Conservation (phyloP, 140 eudicot species). For the Senecio squalidus region DNA sequence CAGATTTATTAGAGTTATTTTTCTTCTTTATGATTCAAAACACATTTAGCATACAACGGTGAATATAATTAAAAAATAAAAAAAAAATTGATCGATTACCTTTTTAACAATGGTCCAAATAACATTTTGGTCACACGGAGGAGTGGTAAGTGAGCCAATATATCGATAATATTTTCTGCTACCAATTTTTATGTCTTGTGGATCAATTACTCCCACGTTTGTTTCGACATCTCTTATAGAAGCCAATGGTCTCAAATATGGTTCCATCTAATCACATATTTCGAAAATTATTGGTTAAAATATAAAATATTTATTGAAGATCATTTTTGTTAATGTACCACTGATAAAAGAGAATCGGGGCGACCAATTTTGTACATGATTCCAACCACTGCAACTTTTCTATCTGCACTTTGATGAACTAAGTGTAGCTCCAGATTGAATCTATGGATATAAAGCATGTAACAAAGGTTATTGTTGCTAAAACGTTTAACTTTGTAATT, state of each 20-base stretch:
- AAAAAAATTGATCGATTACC: conserved; percentile 22
- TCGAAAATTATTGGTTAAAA: neutral
- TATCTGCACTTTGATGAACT: conserved; percentile 45
- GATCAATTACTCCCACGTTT: conserved; percentile 42
- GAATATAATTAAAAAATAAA: too few relatives aligned
- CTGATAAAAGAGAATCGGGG: conserved; percentile 37
- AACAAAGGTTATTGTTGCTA: neutral
- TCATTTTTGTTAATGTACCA: conserved; percentile 26
- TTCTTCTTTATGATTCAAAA: too few relatives aligned
- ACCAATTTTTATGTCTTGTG: conserved; percentile 35
- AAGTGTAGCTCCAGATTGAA: conserved; percentile 56
- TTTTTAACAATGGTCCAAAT: conserved; percentile 51
- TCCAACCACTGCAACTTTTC: conserved; percentile 54
- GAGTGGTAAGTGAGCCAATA: conserved; percentile 70
- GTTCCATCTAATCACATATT: conserved; percentile 30
- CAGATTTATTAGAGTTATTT: too few relatives aligned
- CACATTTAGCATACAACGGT: too few relatives aligned
- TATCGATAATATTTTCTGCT: conserved; percentile 62
- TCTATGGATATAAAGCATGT: conserved; percentile 30
- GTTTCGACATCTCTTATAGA: conserved; percentile 28
- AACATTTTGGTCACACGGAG: conserved; percentile 60
- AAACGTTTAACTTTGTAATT: too few relatives aligned
- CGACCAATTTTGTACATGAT: conserved; percentile 56
- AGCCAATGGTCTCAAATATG: conserved; percentile 23
- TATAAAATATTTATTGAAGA: neutral